Evolutionary conservation across 139 green algal species (phyloP), one percentile per base, ranked within the genome.

Genomic region (Tetradesmus obliquus): DNA sequence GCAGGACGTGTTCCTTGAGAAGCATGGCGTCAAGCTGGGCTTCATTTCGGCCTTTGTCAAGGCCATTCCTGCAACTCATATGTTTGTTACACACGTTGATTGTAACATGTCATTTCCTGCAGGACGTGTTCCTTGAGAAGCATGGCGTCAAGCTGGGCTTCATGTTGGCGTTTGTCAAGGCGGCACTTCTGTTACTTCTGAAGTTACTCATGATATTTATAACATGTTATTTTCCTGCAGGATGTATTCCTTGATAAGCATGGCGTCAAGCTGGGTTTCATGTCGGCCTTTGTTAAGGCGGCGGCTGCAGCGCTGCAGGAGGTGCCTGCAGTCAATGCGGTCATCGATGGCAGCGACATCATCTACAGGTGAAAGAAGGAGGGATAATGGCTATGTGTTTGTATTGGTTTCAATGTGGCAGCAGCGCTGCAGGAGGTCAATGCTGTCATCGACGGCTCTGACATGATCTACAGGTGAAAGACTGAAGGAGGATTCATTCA

Each of bases 181-280:
- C 98, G 32, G 32, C 15, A 86, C 32, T 45, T 45, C 32, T 45
- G 32, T 45, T 45, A 45, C 32, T 45, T 45, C 32, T 45, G 32
- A 45, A 45, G 32, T 45, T 66, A 66, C 6, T 13, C 57, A 13
- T 1, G 69, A n/a, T 22, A 22, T 82, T 15, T 82, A 1, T 82
- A 0, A 12, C 19, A n/a, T 79, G 15, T 72, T 13, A 2, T 12
- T 79, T 45, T 8, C 74, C 19, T 55, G 76, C 97, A 99, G 96
- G 98, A 99, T 82, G 88, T 89, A 0, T 99, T 99, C 94, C 72
- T 98, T 3, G 97, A 99, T 45, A 45, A 96, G 93, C 98, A 99
- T 94, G 98, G 97, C 58, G 98, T 99, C 79, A 99, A 99, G 96
- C 95, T 99, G 62, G 98, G 98, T 92, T 99, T 99, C 95, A 99